phyloP scores from a whole-genome alignment of 2,329 filamentous ascomycete genomes.

The Ascochyta fabae region DNA sequence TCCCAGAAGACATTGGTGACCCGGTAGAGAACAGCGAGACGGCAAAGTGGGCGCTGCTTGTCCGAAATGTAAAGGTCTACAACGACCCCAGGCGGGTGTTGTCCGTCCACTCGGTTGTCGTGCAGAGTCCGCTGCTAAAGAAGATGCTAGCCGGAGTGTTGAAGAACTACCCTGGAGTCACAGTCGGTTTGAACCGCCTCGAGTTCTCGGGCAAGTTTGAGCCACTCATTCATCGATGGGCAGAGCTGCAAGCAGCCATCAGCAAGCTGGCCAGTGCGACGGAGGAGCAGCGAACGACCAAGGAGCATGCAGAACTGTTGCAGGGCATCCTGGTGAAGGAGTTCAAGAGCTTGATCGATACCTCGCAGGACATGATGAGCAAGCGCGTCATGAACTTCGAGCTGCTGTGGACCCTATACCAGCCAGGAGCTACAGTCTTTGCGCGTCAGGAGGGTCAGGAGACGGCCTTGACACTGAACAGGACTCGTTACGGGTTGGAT shows the following conservation, averaged over 20 bases:
- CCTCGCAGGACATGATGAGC: slow-evolving; percentile 45
- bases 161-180: slow-evolving; percentile 65
- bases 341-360: slow-evolving; percentile 48
- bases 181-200: slow-evolving; percentile 64
- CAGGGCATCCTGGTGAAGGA: slow-evolving; percentile 46
- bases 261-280: slow-evolving; percentile 13
- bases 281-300: slow-evolving; percentile 25
- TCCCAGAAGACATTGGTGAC: slow-evolving; percentile 33
- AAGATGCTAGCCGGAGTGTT: slow-evolving; percentile 62
- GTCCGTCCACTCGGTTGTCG: slow-evolving; percentile 66
- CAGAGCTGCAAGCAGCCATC: slow-evolving; percentile 30
- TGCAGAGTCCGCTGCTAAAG: slow-evolving; percentile 69
- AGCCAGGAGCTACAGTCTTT: slow-evolving; percentile 41
- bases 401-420: slow-evolving; percentile 53
- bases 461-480: slow-evolving; percentile 17
- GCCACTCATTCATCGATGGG: slow-evolving; percentile 71
- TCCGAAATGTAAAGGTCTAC: slow-evolving; percentile 47
- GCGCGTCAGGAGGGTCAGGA: slow-evolving; percentile 28
- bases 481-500: slow-evolving; percentile 29
- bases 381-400: slow-evolving; percentile 49
- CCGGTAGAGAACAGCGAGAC: slow-evolving; percentile 66
- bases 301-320: slow-evolving; percentile 48
- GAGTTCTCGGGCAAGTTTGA: slow-evolving; percentile 67
- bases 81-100: slow-evolving; percentile 65
- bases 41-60: slow-evolving; percentile 59